Evolutionary conservation across 805 yeast species (phyloP), one percentile per base, ranked within the genome.

Genomic region (Pichia membranifaciens): DNA sequence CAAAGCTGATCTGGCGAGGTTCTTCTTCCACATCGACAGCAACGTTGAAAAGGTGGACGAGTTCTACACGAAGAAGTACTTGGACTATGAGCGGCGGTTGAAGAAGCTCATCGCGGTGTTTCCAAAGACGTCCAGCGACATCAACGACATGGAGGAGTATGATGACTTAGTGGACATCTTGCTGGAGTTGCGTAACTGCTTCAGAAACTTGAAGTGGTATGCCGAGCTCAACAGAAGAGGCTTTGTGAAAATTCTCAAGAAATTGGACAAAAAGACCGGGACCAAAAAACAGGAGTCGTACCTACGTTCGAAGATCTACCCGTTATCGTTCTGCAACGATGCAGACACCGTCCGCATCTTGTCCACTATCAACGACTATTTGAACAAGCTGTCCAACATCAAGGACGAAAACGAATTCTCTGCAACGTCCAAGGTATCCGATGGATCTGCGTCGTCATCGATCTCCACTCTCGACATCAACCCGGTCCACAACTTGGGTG

Each of bases 181-280:
- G 34, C 70, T 88, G 20, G 96, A 89, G 62, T 70, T 88, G 45
- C 74, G 96, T 41, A 74, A 84, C 16, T 79, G 80, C 50, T 78
- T 85, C 51, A 74, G 96, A 48, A 89, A 89, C 64, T 71, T 90
- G 60, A 89, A 87, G 63, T 91, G 97, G 96, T 90, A 78, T 63
- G 95, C 95, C 21, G 97, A 91, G 60, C 77, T 90, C 57, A 90
- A 90, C 70, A 87, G 84, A 60, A 80, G 95, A 51, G 98, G 96
- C 0, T 86, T 89, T 56, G 76, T 81, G 45, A 90, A 90, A 68
- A 91, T 91, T 53, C 71, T 91, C 59, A 90, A 90, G 68, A 90
- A 90, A 59, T 72, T 90, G 56, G 97, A 91, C 65, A 91, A 91
- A 69, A 88, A 88, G 62, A 70, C 77, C 23, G 84, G 85, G 6